phyloP scores from a whole-genome alignment of 208 protist species.

The Wallacemonas sp. region DNA sequence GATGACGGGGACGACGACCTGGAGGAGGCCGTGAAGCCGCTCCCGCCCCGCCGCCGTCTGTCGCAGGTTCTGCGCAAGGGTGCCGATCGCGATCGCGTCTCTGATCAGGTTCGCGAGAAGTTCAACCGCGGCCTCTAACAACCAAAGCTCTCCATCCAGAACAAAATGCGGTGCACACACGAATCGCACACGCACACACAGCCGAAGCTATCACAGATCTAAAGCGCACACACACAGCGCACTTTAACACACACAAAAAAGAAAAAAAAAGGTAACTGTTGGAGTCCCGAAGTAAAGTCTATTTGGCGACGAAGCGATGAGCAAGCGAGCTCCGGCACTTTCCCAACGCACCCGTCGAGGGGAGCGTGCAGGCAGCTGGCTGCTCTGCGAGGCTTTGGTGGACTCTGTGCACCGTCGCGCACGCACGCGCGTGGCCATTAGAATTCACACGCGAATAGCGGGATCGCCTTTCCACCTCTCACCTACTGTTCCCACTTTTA shows the following conservation, averaged over 20 bases:
- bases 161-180: too few relatives aligned
- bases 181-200: too few relatives aligned
- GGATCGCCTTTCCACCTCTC: too few relatives aligned
- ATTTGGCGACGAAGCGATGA: too few relatives aligned
- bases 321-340: too few relatives aligned
- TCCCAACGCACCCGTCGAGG: too few relatives aligned
- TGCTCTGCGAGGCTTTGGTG: too few relatives aligned
- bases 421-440: not conserved
- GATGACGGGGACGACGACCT: constrained; percentile 22
- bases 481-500: constrained; percentile 16
- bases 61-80: constrained; percentile 74
- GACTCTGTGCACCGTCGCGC: too few relatives aligned
- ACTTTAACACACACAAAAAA: not conserved
- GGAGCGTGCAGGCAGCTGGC: too few relatives aligned
- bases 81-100: constrained; percentile 53
- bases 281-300: too few relatives aligned
- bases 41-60: constrained; percentile 58
- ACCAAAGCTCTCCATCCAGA: too few relatives aligned
- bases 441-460: not conserved
- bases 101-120: constrained; percentile 43
- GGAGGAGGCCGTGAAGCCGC: constrained; percentile 35
- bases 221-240: not conserved
- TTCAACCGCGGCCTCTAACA: constrained; percentile 62
- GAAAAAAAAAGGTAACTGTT: not conserved
- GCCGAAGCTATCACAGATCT: not conserved